Conservation (phyloP, 495 filamentous ascomycete species). For the Pseudevernia furfuracea region DNA sequence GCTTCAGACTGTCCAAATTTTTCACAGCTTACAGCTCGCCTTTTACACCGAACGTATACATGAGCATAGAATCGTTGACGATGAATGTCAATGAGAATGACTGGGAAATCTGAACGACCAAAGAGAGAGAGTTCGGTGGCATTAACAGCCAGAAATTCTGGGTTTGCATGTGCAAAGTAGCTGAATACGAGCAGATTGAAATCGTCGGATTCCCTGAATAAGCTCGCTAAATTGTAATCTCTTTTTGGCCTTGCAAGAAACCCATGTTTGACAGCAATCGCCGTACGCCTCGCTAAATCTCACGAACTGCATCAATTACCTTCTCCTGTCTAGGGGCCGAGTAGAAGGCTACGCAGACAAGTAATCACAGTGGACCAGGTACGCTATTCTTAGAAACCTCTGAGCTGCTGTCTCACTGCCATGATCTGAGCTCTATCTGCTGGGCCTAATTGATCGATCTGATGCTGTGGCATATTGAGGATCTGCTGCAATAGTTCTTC, state of each 20-base stretch:
- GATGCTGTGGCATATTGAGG: conserved; percentile 62
- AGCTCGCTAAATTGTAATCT: not conserved
- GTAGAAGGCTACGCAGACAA: not conserved
- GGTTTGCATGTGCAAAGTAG: not conserved
- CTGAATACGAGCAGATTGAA: not conserved
- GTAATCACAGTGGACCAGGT: not conserved
- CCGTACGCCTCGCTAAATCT: conserved; percentile 4
- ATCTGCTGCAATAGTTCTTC: conserved; percentile 68
- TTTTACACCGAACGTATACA: not conserved
- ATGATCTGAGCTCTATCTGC: conserved; percentile 69
- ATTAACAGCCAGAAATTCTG: not conserved
- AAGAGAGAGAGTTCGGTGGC: not conserved
- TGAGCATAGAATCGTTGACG: not conserved
- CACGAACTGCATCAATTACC: not conserved
- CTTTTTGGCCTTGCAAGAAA: not conserved
- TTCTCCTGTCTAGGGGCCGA: not conserved
- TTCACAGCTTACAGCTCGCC: not conserved
- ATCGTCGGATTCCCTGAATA: not conserved
- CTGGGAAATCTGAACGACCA: not conserved
- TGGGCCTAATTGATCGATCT: conserved; percentile 68
- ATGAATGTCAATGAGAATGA: not conserved
- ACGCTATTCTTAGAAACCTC: conserved; percentile 6
- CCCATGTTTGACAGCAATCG: not conserved
- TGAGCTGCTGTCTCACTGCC: conserved; percentile 49
- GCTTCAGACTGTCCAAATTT: not conserved